phyloP scores from a whole-genome alignment of 208 protist genomes.

The Wallacemonas sp. region DNA sequence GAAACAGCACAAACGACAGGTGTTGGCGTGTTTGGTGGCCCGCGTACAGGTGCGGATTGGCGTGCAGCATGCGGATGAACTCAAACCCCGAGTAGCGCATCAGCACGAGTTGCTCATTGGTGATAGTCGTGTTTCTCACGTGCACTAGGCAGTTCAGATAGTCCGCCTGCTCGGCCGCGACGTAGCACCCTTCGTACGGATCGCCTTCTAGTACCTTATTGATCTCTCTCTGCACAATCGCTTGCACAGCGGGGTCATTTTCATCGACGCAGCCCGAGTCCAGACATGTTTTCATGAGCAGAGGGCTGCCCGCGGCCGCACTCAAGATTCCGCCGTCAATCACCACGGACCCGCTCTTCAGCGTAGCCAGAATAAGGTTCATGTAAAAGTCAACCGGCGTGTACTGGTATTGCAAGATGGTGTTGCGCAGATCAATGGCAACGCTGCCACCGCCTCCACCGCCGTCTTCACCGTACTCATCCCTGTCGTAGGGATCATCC shows the following conservation, averaged over 20 bases:
- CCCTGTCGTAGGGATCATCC: background rate
- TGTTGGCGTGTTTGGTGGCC: conserved; percentile 28
- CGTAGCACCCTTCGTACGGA: conserved; percentile 32
- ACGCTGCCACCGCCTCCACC: conserved; percentile 21
- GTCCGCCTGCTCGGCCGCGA: conserved; percentile 47
- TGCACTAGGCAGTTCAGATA: conserved; percentile 66
- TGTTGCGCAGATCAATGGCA: conserved; percentile 70
- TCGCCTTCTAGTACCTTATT: conserved; percentile 46
- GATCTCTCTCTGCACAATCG: conserved; percentile 74
- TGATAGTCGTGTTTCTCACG: conserved; percentile 56
- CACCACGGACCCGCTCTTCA: conserved; percentile 46
- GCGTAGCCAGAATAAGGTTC: conserved; percentile 83
- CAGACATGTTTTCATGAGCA: conserved; percentile 61
- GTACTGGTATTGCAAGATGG: conserved; percentile 66
- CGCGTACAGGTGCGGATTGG: conserved; percentile 58
- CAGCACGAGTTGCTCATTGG: conserved; percentile 58
- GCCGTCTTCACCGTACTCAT: conserved; percentile 1
- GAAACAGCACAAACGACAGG: conserved; percentile 14
- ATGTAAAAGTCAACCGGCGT: conserved; percentile 69
- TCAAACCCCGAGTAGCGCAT: conserved; percentile 81
- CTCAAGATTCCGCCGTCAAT: conserved; percentile 63
- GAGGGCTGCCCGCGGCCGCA: conserved; percentile 44
- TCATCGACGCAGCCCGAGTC: conserved; percentile 60
- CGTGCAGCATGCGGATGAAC: conserved; percentile 71
- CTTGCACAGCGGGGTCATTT: conserved; percentile 50